These are phyloP conservation scores for Mrakia blollopis DNA, from an alignment of 768 basidiomycete species.

Conservation along the genomic window DNA sequence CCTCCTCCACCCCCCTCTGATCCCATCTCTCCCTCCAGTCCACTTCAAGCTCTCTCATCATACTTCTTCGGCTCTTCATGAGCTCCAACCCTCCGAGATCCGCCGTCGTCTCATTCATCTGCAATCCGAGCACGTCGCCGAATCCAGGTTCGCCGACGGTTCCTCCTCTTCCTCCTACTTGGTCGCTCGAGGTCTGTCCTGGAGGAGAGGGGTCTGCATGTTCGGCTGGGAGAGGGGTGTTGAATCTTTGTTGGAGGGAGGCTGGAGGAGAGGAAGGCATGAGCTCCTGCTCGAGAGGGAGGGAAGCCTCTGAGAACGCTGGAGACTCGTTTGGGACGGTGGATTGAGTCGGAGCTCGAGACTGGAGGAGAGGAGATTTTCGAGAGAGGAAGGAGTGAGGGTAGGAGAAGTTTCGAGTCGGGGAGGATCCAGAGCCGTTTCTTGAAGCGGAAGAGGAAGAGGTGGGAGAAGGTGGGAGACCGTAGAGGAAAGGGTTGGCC, in stretches of 20 bases:
- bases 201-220: neutral
- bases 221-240: neutral
- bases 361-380: neutral
- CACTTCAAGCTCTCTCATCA: neutral
- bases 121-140: neutral
- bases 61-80: neutral
- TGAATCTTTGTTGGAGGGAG: neutral
- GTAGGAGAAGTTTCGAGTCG: neutral
- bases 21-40: neutral
- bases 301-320: neutral
- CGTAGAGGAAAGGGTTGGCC: neutral
- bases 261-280: neutral
- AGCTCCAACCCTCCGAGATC: neutral
- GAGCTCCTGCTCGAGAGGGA: neutral
- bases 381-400: neutral
- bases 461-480: neutral
- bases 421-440: neutral
- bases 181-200: neutral
- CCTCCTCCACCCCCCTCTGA: neutral
- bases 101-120: neutral
- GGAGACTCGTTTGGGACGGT: neutral
- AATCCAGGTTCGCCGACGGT: too few relatives aligned
- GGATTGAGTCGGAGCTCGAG: neutral
- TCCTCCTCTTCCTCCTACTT: neutral
- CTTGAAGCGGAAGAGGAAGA: neutral